A percentile compares a stretch with the other conserved stretches of the same genome.
These are phyloP conservation scores for Didymosphaeria variabile DNA, from an alignment of 2,329 filamentous ascomycete genomes.

Conservation along the genomic window DNA sequence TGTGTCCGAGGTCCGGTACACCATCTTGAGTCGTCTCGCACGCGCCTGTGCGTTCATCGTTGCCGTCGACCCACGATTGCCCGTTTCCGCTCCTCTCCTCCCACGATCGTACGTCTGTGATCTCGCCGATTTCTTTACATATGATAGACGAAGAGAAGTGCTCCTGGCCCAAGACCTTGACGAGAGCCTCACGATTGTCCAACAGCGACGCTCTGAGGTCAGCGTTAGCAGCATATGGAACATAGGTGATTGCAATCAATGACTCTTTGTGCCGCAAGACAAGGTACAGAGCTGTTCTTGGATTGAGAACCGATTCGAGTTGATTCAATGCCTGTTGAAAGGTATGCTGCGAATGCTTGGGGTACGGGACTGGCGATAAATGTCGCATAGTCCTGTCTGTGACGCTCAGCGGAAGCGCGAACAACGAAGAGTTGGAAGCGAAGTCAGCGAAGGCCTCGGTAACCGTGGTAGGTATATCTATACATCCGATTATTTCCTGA, in stretches of 20 bases:
- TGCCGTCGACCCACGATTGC: neutral
- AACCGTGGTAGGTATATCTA: constrained; percentile 14
- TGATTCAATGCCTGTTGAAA: constrained; percentile 29
- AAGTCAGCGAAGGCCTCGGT: constrained; percentile 24
- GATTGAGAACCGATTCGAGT: constrained; percentile 27
- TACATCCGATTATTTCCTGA: neutral
- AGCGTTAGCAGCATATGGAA: constrained; percentile 31
- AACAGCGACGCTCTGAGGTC: constrained; percentile 23
- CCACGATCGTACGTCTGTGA: constrained; percentile 38
- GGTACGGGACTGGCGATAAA: constrained; percentile 13
- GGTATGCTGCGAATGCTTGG: neutral
- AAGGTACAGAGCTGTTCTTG: constrained; percentile 29
- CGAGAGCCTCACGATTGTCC: constrained; percentile 19
- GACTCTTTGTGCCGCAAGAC: constrained; percentile 27
- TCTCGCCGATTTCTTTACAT: constrained; percentile 39
- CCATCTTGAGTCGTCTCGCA: neutral
- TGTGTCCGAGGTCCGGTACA: constrained; percentile 31
- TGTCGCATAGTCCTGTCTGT: constrained; percentile 9
- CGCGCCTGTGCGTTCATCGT: neutral
- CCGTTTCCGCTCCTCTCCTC: constrained; percentile 27
- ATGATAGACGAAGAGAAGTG: constrained; percentile 33
- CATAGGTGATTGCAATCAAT: constrained; percentile 33
- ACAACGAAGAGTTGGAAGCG: constrained; percentile 11
- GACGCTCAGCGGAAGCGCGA: constrained; percentile 24
- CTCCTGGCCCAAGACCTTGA: constrained; percentile 25